Evolutionary conservation across 2,329 filamentous ascomycete genomes (phyloP).

Genomic region (Alternaria novae-zelandiae): DNA sequence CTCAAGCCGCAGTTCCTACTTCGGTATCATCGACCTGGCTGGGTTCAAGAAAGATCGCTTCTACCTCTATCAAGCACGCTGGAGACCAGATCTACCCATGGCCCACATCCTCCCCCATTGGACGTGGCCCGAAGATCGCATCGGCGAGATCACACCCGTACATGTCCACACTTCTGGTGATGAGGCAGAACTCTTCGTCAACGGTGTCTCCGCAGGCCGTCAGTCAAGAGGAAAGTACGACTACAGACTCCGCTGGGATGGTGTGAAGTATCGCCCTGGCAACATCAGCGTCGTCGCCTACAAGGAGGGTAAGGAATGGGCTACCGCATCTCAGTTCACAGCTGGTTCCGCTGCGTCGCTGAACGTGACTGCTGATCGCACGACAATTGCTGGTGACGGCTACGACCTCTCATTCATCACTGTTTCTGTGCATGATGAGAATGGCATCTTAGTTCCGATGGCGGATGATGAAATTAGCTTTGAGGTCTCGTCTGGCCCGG

Average conservation of each 20-base stretch:
- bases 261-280: constrained; percentile 57
- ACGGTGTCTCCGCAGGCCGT: constrained; percentile 56
- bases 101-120: constrained; percentile 64
- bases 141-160: constrained; percentile 58
- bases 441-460: constrained; percentile 53
- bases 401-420: constrained; percentile 57
- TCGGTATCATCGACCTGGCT: constrained; percentile 63
- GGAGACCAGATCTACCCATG: constrained; percentile 56
- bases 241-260: constrained; percentile 63
- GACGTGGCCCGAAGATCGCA: constrained; percentile 58
- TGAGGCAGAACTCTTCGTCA: constrained; percentile 63
- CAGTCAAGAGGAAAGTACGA: constrained; percentile 42
- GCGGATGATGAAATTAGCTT: constrained; percentile 56
- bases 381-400: constrained; percentile 50
- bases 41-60: constrained; percentile 65
- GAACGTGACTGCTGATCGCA: constrained; percentile 51
- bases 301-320: constrained; percentile 58
- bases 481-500: constrained; percentile 49
- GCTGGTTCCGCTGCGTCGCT: constrained; percentile 51
- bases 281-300: constrained; percentile 57
- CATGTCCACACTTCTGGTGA: constrained; percentile 62
- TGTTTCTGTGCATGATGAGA: constrained; percentile 53
- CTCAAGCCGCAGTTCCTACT: constrained; percentile 59
- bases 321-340: constrained; percentile 51
- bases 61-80: constrained; percentile 62